Percentiles rank a stretch among this genome's conserved stretches.
phyloP scores from a whole-genome alignment of 2,329 filamentous ascomycete species.

The Nothophoma quercina region DNA sequence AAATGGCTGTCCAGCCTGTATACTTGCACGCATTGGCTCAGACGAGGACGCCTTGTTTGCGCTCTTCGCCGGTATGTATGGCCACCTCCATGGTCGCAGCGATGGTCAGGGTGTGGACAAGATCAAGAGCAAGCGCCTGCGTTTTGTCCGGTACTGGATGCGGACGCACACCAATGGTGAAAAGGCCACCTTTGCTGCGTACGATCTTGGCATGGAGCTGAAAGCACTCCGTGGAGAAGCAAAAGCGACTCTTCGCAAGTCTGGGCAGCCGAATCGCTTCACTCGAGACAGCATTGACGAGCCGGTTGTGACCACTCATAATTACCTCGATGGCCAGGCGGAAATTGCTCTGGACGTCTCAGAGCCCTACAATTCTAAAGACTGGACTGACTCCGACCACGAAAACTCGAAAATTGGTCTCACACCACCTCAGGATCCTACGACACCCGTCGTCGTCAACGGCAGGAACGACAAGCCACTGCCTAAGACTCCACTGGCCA shows the following conservation, averaged over 20 bases:
- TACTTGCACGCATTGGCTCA: constrained; percentile 40
- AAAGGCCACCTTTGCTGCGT: constrained; percentile 21
- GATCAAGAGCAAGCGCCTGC: constrained; percentile 29
- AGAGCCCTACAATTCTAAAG: background rate
- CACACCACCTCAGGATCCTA: background rate
- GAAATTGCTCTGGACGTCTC: background rate
- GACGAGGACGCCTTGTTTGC: constrained; percentile 33
- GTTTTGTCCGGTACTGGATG: constrained; percentile 38
- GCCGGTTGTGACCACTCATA: background rate
- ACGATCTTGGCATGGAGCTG: constrained; percentile 32
- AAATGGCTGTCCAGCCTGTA: constrained; percentile 39
- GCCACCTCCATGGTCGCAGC: constrained; percentile 16
- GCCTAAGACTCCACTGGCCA: background rate
- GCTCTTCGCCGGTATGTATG: constrained; percentile 38
- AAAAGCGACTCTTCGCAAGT: background rate
- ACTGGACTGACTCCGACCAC: background rate
- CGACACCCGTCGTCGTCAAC: background rate
- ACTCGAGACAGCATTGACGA: background rate
- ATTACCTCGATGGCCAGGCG: background rate
- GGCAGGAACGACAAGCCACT: background rate
- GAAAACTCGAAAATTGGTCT: background rate
- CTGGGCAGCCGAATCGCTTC: background rate
- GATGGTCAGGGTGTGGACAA: constrained; percentile 17
- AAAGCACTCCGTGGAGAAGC: constrained; percentile 18
- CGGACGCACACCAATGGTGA: constrained; percentile 16